Conservation (phyloP, 768 basidiomycete species). For the Collybia mongolica region DNA sequence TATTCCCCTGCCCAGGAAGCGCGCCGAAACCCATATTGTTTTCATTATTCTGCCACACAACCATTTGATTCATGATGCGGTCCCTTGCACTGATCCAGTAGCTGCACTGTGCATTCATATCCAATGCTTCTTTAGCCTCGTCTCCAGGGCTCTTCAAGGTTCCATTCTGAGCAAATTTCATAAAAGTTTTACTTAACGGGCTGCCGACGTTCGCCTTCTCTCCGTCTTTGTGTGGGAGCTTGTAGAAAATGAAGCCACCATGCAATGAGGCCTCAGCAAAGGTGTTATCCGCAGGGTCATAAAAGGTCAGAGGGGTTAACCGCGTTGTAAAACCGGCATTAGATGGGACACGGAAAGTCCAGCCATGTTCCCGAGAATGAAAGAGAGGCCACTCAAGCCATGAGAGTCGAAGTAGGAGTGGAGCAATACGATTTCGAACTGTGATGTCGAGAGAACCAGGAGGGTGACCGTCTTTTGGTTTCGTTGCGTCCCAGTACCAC, state of each 20-base stretch:
- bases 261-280: slow-evolving; percentile 50
- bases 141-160: slow-evolving; percentile 79
- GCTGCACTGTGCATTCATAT: slow-evolving; percentile 92
- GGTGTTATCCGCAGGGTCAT: slow-evolving; percentile 57
- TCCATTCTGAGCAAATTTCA: slow-evolving; percentile 86
- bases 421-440: slow-evolving; percentile 77
- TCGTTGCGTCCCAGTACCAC: slow-evolving; percentile 93
- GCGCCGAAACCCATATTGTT: slow-evolving; percentile 51
- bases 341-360: slow-evolving; percentile 81
- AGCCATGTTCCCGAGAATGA: slow-evolving; percentile 84
- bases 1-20: slow-evolving; percentile 31
- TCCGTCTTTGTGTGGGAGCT: slow-evolving; percentile 95
- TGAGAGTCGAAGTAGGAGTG: slow-evolving; percentile 80
- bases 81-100: slow-evolving; percentile 98
- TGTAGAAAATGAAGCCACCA: slow-evolving; percentile 71
- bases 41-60: slow-evolving; percentile 70
- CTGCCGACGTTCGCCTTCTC: slow-evolving; percentile 94
- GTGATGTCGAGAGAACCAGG: slow-evolving; percentile 84
- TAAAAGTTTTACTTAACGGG: slow-evolving; percentile 85
- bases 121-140: slow-evolving; percentile 81
- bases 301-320: slow-evolving; percentile 51
- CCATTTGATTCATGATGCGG: slow-evolving; percentile 89
- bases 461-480: slow-evolving; percentile 62
- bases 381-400: slow-evolving; percentile 89
- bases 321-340: slow-evolving; percentile 44